Percentiles rank a stretch among this genome's conserved stretches.
phyloP scores from a whole-genome alignment of 2,329 filamentous ascomycete genomes.

The Emericellopsis atlantica region DNA sequence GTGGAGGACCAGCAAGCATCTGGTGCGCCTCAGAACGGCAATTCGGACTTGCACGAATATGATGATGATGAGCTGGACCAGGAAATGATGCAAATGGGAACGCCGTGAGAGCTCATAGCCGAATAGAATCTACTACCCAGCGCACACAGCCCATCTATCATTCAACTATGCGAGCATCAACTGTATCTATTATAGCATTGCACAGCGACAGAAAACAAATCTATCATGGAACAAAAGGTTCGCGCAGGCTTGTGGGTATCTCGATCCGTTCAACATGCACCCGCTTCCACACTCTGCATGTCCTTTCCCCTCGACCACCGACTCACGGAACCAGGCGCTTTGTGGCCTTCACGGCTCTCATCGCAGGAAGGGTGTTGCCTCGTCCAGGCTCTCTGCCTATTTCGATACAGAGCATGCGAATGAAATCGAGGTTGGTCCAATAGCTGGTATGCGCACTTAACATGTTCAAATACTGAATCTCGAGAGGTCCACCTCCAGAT shows the following conservation, averaged over 20 bases:
- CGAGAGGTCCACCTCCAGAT: constrained; percentile 74
- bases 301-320: too few species aligned
- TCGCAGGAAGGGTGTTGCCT: constrained; percentile 39
- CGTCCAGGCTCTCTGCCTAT: constrained; percentile 64
- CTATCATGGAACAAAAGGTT: too few species aligned
- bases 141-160: neutral
- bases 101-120: neutral
- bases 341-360: constrained; percentile 44
- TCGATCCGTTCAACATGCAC: too few species aligned
- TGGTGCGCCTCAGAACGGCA: constrained; percentile 4
- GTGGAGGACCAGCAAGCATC: constrained; percentile 25
- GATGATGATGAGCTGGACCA: constrained; percentile 40
- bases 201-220: too few species aligned
- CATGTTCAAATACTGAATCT: constrained; percentile 97
- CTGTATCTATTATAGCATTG: too few species aligned
- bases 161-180: neutral
- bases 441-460: constrained; percentile 89
- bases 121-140: neutral
- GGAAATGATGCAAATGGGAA: constrained; percentile 40
- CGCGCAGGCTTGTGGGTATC: too few species aligned
- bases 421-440: constrained; percentile 78
- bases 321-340: constrained; percentile 18
- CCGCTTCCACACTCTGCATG: too few species aligned
- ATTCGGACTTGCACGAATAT: constrained; percentile 23
- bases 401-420: constrained; percentile 82